phyloP scores from a whole-genome alignment of 768 basidiomycete species.

The Russula virescens region DNA sequence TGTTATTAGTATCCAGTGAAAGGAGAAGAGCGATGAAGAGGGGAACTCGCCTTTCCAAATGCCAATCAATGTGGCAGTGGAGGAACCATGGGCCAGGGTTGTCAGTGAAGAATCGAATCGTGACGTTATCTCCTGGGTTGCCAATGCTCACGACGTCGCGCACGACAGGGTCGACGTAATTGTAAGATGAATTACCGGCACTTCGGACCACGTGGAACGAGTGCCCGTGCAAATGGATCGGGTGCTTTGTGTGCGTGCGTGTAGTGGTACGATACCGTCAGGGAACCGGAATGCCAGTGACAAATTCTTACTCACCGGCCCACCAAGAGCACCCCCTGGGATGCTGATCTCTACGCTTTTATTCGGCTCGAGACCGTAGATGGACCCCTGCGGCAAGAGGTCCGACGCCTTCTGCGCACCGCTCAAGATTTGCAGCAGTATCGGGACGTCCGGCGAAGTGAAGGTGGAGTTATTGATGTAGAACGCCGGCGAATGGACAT shows the following conservation, averaged over 20 bases:
- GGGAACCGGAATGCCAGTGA: too few species aligned
- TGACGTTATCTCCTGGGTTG: conserved; percentile 9
- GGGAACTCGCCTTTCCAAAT: neutral
- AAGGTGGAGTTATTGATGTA: too few species aligned
- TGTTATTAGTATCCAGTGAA: neutral
- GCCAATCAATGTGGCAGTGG: conserved; percentile 8
- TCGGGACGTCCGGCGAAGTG: too few species aligned
- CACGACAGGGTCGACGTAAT: conserved; percentile 18
- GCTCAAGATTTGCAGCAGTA: too few species aligned
- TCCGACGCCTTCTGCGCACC: neutral
- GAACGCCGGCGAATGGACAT: too few species aligned
- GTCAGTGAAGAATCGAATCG: conserved; percentile 29
- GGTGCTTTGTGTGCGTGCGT: neutral
- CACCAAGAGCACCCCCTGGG: neutral
- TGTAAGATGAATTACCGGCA: conserved; percentile 17
- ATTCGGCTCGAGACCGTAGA: neutral
- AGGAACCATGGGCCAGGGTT: conserved; percentile 15
- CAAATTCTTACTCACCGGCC: conserved; percentile 1
- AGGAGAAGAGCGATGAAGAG: too few species aligned
- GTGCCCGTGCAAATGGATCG: conserved; percentile 17
- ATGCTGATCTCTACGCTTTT: conserved; percentile 7
- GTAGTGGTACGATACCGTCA: too few species aligned
- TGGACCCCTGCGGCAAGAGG: neutral
- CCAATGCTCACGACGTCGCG: conserved; percentile 21
- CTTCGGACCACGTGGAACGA: conserved; percentile 13